Evolutionary conservation across 148 eudicot genomes (phyloP).

Genomic region (Dysphania ambrosioides): DNA sequence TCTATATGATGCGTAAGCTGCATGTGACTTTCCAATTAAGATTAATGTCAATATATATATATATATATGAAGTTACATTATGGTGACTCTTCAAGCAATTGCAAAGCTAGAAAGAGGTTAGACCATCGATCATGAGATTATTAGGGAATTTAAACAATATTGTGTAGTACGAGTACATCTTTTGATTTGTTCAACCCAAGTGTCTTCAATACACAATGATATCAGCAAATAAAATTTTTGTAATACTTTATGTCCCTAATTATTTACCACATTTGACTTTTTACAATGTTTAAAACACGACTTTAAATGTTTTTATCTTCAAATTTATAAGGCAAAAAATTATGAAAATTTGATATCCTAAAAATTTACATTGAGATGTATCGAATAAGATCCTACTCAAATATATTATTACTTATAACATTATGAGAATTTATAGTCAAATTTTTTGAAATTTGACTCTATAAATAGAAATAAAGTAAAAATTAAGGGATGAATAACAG

Average conservation of each 20-base stretch:
- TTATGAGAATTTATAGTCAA: no score
- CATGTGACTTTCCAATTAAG: conserved; percentile 12
- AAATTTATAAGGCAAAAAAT: no score
- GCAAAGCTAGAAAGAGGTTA: not conserved
- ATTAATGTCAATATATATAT: not conserved
- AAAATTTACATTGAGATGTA: no score
- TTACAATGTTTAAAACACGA: no score
- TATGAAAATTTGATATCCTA: no score
- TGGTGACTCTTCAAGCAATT: conserved; percentile 28
- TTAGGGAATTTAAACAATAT: not conserved
- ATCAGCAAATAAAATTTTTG: not conserved
- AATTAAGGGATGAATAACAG: no score
- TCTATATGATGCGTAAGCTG: not conserved
- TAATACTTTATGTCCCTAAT: not conserved
- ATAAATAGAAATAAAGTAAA: no score
- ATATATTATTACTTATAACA: no score
- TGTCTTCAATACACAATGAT: not conserved
- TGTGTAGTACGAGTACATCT: not conserved
- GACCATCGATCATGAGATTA: not conserved
- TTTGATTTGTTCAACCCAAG: not conserved
- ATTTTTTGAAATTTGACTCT: no score
- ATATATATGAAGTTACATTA: not conserved
- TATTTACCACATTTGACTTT: no score
- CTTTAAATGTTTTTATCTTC: no score
- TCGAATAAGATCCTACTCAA: no score